A percentile compares a stretch with the other conserved stretches of the same genome.
These are phyloP conservation scores for Clavispora santaluciae DNA, from an alignment of 805 yeast genomes.

Conservation along the genomic window DNA sequence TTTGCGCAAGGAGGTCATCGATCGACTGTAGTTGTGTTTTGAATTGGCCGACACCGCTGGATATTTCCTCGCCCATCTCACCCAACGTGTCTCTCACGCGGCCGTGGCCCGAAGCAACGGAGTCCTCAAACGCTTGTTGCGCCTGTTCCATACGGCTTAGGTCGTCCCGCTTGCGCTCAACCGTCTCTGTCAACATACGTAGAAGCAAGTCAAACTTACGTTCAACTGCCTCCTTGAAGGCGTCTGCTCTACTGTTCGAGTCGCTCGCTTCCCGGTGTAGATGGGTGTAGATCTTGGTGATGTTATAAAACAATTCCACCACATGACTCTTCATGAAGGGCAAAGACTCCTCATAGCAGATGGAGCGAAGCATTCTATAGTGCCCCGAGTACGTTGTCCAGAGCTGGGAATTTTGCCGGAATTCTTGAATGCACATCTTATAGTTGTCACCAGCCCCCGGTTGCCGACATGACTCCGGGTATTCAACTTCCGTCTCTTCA, in stretches of 20 bases:
- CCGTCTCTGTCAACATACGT: conserved; percentile 1
- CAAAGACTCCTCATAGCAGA: conserved; percentile 49
- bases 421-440: conserved; percentile 34
- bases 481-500: conserved; percentile 38
- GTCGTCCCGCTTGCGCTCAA: background rate
- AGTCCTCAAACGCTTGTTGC: conserved; percentile 3
- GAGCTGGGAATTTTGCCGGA: conserved; percentile 50
- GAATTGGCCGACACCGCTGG: background rate
- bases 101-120: background rate
- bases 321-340: conserved; percentile 52
- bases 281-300: conserved; percentile 29
- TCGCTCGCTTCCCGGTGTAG: conserved; percentile 7
- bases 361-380: conserved; percentile 46
- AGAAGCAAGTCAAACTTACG: conserved; percentile 3
- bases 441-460: conserved; percentile 12
- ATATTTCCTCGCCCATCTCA: background rate
- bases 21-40: background rate
- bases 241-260: background rate
- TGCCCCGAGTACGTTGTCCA: conserved; percentile 75
- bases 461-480: conserved; percentile 25
- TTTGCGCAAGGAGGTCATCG: background rate
- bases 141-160: background rate
- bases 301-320: conserved; percentile 40
- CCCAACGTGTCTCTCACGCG: background rate
- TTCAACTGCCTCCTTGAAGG: conserved; percentile 3